Evolutionary conservation across 495 filamentous ascomycete genomes (phyloP).

Genomic region (Aspergillus bridgeri): DNA sequence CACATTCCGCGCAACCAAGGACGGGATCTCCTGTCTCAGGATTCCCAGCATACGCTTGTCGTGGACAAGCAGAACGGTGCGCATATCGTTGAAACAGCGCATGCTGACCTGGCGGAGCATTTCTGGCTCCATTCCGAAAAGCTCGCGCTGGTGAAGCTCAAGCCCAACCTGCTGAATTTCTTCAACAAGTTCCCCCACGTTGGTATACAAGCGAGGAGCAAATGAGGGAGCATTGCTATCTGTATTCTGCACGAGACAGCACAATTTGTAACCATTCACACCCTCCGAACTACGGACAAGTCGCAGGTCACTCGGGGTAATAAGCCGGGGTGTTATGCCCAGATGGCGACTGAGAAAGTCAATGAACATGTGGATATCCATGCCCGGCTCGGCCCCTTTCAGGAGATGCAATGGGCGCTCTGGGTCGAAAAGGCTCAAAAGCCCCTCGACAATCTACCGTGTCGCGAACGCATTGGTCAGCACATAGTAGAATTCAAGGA

Average conservation of each 20-base stretch:
- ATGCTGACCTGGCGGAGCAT: constrained; percentile 28
- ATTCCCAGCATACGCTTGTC: constrained; percentile 48
- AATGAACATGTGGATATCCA: constrained; percentile 34
- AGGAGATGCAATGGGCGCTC: constrained; percentile 29
- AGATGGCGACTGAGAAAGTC: constrained; percentile 15
- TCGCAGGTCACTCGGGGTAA: constrained; percentile 18
- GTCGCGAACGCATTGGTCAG: neutral
- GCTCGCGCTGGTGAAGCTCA: constrained; percentile 42
- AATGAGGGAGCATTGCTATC: neutral
- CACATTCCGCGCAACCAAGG: constrained; percentile 21
- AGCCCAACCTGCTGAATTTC: constrained; percentile 39
- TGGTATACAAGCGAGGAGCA: neutral
- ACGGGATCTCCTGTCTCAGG: constrained; percentile 32
- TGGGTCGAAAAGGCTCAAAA: constrained; percentile 21
- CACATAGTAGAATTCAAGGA: neutral
- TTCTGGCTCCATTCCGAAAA: constrained; percentile 26
- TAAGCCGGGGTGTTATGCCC: constrained; percentile 13
- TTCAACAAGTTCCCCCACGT: constrained; percentile 26
- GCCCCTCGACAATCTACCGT: constrained; percentile 16
- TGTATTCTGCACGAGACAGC: constrained; percentile 13
- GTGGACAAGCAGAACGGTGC: constrained; percentile 40
- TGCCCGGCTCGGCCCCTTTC: constrained; percentile 31
- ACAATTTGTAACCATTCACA: constrained; percentile 22
- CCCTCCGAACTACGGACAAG: constrained; percentile 11
- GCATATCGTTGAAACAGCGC: constrained; percentile 42